phyloP scores from a whole-genome alignment of 208 protist species.

The Leishmania amazonensis region DNA sequence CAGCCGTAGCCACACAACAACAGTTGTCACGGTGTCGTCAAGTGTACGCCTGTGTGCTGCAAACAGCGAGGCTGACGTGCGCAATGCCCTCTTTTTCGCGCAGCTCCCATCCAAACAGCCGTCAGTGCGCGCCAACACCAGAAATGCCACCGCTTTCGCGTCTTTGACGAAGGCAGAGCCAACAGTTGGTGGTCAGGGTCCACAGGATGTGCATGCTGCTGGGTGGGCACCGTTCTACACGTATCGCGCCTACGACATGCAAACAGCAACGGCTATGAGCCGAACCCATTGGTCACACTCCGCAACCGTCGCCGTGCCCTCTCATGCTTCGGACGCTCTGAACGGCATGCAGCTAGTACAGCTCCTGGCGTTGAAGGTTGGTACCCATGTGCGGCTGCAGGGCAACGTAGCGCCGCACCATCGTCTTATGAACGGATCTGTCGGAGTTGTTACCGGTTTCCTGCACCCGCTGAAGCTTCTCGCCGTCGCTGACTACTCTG shows the following conservation, averaged over 20 bases:
- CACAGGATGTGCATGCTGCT: neutral
- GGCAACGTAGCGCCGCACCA: slow-evolving; percentile 63
- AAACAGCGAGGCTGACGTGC: slow-evolving; percentile 69
- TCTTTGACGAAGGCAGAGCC: no score
- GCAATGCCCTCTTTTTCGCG: slow-evolving; percentile 63
- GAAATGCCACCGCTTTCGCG: no score
- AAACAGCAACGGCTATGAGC: neutral
- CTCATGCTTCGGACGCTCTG: slow-evolving; percentile 17
- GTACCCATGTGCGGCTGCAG: slow-evolving; percentile 71
- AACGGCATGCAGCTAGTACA: slow-evolving; percentile 51
- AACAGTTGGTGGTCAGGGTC: neutral
- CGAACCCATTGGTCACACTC: neutral
- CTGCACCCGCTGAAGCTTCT: slow-evolving; percentile 71
- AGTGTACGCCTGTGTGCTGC: slow-evolving; percentile 68
- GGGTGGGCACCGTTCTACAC: slow-evolving; percentile 25
- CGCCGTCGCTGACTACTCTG: slow-evolving; percentile 45
- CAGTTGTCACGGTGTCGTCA: neutral
- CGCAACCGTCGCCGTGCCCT: neutral
- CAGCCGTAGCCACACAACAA: neutral
- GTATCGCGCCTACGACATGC: slow-evolving; percentile 38
- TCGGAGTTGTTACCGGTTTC: slow-evolving; percentile 77
- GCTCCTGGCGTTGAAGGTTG: slow-evolving; percentile 62
- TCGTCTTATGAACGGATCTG: slow-evolving; percentile 77
- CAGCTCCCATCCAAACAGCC: slow-evolving; percentile 37
- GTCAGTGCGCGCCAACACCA: neutral